These are phyloP conservation scores for Jackrogersella minutella DNA, from an alignment of 495 filamentous ascomycete genomes.

Conservation along the genomic window DNA sequence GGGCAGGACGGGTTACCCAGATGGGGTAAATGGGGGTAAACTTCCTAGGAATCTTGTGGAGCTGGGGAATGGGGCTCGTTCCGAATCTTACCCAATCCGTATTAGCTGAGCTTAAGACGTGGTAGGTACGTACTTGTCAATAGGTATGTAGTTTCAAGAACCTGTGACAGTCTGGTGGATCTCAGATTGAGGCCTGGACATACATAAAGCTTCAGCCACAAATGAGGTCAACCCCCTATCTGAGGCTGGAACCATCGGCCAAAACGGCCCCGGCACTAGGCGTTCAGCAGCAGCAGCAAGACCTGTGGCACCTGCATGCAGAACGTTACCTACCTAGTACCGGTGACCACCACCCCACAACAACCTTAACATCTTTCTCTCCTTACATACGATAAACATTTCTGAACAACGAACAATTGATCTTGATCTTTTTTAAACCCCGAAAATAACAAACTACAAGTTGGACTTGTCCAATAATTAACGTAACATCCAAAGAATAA, in stretches of 20 bases:
- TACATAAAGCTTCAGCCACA: conserved; percentile 33
- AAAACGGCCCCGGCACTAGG: conserved; percentile 18
- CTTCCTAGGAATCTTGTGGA: background rate
- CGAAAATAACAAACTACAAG: too few relatives aligned
- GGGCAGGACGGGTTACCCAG: conserved; percentile 8
- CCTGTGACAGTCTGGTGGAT: too few relatives aligned
- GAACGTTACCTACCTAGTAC: conserved; percentile 12
- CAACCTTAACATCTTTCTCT: background rate
- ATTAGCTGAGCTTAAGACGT: conserved; percentile 7
- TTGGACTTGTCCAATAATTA: background rate
- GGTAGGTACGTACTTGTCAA: too few relatives aligned
- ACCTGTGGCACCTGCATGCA: too few relatives aligned
- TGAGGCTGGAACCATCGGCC: conserved; percentile 24
- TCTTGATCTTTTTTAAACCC: too few relatives aligned
- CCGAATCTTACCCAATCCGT: background rate
- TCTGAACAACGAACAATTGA: too few relatives aligned
- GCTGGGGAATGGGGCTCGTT: background rate
- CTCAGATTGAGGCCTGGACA: background rate
- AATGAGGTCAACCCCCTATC: background rate
- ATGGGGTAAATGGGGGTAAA: too few relatives aligned
- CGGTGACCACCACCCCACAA: background rate
- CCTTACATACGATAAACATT: conserved; percentile 14
- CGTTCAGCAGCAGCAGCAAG: background rate
- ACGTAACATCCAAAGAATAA: too few relatives aligned
- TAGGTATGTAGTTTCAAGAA: background rate